Percentiles rank a stretch among this genome's conserved stretches.
Evolutionary conservation across 345 rosid species (phyloP).

Genomic region (Salix dunnii): DNA sequence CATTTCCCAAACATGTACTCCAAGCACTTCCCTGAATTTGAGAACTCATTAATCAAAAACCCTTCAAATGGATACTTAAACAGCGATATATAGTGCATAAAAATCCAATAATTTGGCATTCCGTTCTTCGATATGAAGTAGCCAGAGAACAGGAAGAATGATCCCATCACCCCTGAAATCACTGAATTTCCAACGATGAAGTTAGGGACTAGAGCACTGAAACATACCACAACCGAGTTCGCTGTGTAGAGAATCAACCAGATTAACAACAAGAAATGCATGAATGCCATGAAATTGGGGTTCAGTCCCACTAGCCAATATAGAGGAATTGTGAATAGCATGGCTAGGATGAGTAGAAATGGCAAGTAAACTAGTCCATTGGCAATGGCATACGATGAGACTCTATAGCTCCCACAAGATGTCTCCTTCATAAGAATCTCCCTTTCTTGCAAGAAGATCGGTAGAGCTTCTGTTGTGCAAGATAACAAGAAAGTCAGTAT

Average conservation of each 20-base stretch:
- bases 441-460: constrained; percentile 83
- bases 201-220: constrained; percentile 86
- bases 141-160: constrained; percentile 91
- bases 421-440: constrained; percentile 90
- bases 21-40: constrained; percentile 68
- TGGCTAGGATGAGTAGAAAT: constrained; percentile 74
- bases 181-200: constrained; percentile 90
- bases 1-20: constrained; percentile 64
- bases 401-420: constrained; percentile 79
- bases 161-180: constrained; percentile 92
- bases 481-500: constrained; percentile 80
- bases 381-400: constrained; percentile 83
- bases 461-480: constrained; percentile 83
- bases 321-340: constrained; percentile 63
- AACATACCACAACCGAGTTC: constrained; percentile 89
- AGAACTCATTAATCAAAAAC: constrained; percentile 86
- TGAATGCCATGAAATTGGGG: constrained; percentile 59
- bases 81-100: constrained; percentile 84
- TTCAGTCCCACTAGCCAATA: constrained; percentile 91
- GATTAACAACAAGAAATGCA: constrained; percentile 66
- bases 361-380: constrained; percentile 90
- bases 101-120: constrained; percentile 87
- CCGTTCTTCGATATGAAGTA: constrained; percentile 80
- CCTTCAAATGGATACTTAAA: constrained; percentile 98
- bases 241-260: constrained; percentile 96